These are phyloP conservation scores for Fusarium napiforme DNA, from an alignment of 2,329 filamentous ascomycete genomes.

Conservation along the genomic window DNA sequence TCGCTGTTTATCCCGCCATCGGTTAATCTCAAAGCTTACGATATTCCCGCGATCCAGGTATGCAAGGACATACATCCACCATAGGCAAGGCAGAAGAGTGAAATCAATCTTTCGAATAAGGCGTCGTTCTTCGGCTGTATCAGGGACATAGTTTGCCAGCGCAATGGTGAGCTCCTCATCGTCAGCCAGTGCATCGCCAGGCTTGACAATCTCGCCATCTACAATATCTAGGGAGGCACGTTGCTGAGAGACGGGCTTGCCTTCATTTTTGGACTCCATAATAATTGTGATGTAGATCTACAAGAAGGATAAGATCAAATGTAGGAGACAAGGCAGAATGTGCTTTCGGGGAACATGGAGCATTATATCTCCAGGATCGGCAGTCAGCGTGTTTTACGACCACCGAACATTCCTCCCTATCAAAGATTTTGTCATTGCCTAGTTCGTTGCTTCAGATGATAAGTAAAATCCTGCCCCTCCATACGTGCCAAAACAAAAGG, in stretches of 20 bases:
- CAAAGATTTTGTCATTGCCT: too few relatives aligned
- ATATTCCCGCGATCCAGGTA: slow-evolving; percentile 45
- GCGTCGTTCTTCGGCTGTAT: slow-evolving; percentile 46
- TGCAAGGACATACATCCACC: slow-evolving; percentile 45
- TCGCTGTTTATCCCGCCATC: not conserved
- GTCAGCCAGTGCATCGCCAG: not conserved
- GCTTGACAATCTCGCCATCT: not conserved
- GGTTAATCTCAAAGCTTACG: too few relatives aligned
- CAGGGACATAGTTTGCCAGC: slow-evolving; percentile 9
- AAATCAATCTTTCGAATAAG: slow-evolving; percentile 58
- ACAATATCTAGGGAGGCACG: not conserved
- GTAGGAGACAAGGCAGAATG: accelerated
- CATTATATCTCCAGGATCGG: not conserved
- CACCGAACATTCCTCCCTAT: not conserved
- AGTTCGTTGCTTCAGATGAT: not conserved
- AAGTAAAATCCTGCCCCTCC: accelerated
- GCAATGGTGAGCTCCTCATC: slow-evolving; percentile 13
- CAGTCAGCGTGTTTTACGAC: not conserved
- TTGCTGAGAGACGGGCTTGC: accelerated
- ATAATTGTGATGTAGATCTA: accelerated
- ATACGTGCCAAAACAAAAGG: not conserved
- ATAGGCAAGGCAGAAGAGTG: slow-evolving; percentile 61
- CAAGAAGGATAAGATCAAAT: too few relatives aligned
- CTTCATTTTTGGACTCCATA: not conserved
- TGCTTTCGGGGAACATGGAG: too few relatives aligned